phyloP scores from a whole-genome alignment of 306 rosid genomes.

The Quercus bicolor region DNA sequence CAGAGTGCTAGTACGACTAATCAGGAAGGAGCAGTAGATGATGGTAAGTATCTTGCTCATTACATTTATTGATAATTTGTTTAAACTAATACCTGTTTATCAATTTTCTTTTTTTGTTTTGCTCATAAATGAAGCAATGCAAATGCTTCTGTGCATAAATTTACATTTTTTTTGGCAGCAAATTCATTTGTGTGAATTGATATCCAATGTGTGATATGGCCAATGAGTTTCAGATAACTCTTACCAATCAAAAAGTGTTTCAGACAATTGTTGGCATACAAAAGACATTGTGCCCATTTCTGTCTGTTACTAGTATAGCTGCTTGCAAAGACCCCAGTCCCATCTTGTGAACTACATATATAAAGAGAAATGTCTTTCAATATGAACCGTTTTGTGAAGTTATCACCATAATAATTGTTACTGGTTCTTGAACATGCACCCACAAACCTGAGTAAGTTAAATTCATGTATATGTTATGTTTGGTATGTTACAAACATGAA shows the following conservation, averaged over 20 bases:
- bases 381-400: no score
- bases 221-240: no score
- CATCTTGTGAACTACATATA: neutral
- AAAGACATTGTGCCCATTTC: neutral
- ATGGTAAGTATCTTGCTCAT: constrained; percentile 47
- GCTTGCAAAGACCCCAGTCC: neutral
- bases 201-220: neutral
- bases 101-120: neutral
- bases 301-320: neutral
- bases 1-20: constrained; percentile 40
- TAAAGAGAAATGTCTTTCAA: no score
- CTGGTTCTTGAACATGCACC: no score
- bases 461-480: neutral
- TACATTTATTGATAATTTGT: constrained; percentile 1
- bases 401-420: no score
- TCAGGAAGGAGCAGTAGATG: constrained; percentile 47
- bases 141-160: neutral
- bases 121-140: neutral
- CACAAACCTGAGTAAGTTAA: no score
- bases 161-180: neutral
- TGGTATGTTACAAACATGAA: neutral
- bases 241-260: no score
- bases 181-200: neutral
- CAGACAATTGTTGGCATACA: no score
- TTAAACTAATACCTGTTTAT: neutral